A percentile compares a stretch with the other conserved stretches of the same genome.
Conservation (phyloP, 2,329 filamentous ascomycete species). For the Fusarium praegraminearum region DNA sequence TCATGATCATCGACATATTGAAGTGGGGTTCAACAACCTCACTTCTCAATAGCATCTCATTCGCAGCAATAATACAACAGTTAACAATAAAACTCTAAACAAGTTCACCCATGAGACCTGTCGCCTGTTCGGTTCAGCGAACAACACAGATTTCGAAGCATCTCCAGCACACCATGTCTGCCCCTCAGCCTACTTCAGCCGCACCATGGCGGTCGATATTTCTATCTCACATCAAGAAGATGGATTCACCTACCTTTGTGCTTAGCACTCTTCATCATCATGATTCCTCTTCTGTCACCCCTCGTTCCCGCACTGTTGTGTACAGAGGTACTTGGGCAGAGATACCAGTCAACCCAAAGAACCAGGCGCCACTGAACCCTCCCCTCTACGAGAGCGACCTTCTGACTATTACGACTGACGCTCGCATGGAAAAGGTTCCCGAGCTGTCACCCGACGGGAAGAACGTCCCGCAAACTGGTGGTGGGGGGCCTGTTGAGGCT, state of each 20-base stretch:
- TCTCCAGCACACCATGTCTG: conserved; percentile 48
- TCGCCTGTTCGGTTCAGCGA: conserved; percentile 38
- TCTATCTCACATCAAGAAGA: conserved; percentile 61
- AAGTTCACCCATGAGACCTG: conserved; percentile 36
- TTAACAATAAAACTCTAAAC: neutral
- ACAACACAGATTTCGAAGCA: conserved; percentile 48
- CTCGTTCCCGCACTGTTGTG: conserved; percentile 82
- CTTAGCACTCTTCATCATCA: conserved; percentile 63
- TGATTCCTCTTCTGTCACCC: conserved; percentile 54
- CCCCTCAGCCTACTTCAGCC: conserved; percentile 42
- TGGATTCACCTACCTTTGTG: conserved; percentile 63
- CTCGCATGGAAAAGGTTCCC: conserved; percentile 83
- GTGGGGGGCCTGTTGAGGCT: conserved; percentile 81
- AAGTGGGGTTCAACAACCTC: conserved; percentile 31
- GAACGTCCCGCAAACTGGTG: conserved; percentile 60
- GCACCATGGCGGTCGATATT: conserved; percentile 68
- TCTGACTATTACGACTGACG: conserved; percentile 87
- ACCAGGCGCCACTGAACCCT: conserved; percentile 79
- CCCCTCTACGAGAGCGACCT: conserved; percentile 78
- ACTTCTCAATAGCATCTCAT: conserved; percentile 14
- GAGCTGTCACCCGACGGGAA: conserved; percentile 69
- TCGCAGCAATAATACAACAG: neutral
- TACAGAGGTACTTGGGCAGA: conserved; percentile 86
- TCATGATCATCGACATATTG: conserved; percentile 15
- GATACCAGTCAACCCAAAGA: conserved; percentile 78